Evolutionary conservation across 768 basidiomycete species (phyloP), one percentile per base, ranked within the genome.

Genomic region (Mycena rosella): DNA sequence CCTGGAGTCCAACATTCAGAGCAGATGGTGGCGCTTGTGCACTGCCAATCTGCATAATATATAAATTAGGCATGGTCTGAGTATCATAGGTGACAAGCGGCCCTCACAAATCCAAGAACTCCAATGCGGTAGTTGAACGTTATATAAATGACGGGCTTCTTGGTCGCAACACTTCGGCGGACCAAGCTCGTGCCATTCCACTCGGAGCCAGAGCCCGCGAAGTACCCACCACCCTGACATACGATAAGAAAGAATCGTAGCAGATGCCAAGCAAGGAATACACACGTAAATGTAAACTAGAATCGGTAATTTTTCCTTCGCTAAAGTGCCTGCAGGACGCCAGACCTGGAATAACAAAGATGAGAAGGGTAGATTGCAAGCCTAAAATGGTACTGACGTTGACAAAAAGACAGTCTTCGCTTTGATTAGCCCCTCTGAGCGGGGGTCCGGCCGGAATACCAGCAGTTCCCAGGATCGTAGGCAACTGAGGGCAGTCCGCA

Each of bases 91-190:
- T 22, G 30, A 48, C 5, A n/a, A 29, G 10, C 18, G 24, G 57
- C 20, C 22, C 57, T 59, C 40, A 59, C 57, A 44, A 59, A 59
- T 34, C 57, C 57, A 32, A 59, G 44, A 30, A 59, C 57, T 22
- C 56, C 56, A 27, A 32, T 14, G 24, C 56, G 56, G 40, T 58
- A 58, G 56, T 58, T 58, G 56, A 58, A 58, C n/a, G 26, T 58
- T 26, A 58, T 45, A 30, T 29, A 58, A 15, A 58, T 58, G 56
- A 58, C 9, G 13, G 57, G 57, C 22, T 59, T 59, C n/a, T 59
- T 44, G 10, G 45, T 59, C 30, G 29, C 26, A 14, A 59, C 27
- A 34, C 57, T 59, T 5, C 44, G 57, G 26, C 45, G 57, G 15
- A 59, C 57, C n/a, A 59, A 48, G 30, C 57, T 24, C n/a, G 45